Percentiles rank a stretch among this genome's conserved stretches.
phyloP scores from a whole-genome alignment of 768 basidiomycete genomes.

The Gymnopilus junonius region DNA sequence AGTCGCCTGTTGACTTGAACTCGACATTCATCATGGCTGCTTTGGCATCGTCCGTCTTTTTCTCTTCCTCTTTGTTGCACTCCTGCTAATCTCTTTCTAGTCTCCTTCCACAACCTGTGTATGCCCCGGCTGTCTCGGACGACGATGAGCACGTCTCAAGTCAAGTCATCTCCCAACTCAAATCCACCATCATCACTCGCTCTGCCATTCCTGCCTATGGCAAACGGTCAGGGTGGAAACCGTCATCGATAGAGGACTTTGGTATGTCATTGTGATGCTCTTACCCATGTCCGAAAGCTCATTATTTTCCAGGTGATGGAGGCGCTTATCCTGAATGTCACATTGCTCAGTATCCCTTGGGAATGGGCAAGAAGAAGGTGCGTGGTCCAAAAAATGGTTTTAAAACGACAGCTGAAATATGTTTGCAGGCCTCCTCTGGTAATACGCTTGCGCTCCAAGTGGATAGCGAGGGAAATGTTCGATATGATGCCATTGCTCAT shows the following conservation, averaged over 20 bases:
- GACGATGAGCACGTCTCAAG: conserved; percentile 60
- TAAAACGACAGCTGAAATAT: neutral
- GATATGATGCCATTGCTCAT: conserved; percentile 95
- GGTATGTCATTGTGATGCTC: conserved; percentile 50
- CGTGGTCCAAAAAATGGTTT: conserved; percentile 21
- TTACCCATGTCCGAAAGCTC: conserved; percentile 1
- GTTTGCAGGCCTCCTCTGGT: conserved; percentile 76
- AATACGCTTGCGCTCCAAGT: conserved; percentile 97
- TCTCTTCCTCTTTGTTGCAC: neutral
- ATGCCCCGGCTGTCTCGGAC: conserved; percentile 56
- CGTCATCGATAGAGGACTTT: conserved; percentile 81
- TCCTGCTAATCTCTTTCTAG: conserved; percentile 39
- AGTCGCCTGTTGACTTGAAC: conserved; percentile 2
- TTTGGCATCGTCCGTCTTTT: conserved; percentile 70
- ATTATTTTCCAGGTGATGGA: conserved; percentile 62
- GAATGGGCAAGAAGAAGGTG: conserved; percentile 95
- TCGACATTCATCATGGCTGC: conserved; percentile 45
- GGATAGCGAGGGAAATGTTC: conserved; percentile 94
- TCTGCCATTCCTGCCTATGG: conserved; percentile 81
- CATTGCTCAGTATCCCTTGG: conserved; percentile 95
- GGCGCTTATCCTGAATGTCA: conserved; percentile 95
- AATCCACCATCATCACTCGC: conserved; percentile 49
- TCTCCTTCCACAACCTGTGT: conserved; percentile 67
- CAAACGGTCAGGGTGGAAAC: conserved; percentile 85
- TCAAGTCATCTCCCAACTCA: conserved; percentile 36